Evolutionary conservation across 1,139 yeast species (phyloP), one percentile per base, ranked within the genome.

Genomic region (Kluyveromyces marxianus): DNA sequence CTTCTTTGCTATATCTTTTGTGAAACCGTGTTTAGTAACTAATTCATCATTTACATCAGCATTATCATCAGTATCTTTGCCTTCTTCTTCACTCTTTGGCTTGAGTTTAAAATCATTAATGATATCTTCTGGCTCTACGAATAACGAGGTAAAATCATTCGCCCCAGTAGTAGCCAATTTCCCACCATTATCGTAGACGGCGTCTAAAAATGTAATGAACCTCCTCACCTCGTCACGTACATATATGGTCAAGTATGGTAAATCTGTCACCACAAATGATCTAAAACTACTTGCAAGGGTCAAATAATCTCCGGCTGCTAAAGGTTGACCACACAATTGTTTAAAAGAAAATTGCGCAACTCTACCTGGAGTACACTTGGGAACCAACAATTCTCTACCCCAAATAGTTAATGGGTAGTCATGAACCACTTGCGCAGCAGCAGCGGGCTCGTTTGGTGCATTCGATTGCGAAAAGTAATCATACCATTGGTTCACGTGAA

Each of bases 241-340:
- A 51, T 83, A 75, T 27, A 84, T 74, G 24, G 95, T 81, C 54
- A 92, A 69, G 53, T 81, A 81, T 3, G 98, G 98, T 41, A 92
- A 89, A 60, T 90, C 97, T 0, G 97, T 89, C 37, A 92, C 74
- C 10, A 92, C 79, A 55, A 90, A 84, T 7, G 90, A 77, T 47
- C 79, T 78, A 69, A 81, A 92, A 27, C 80, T 70, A n/a, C 77
- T 74, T 3, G 97, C 95, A 52, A 92, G 68, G 32, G 89, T 81
- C 36, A 92, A 72, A 62, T 92, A 92, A 65, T 92, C 98, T 7
- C 97, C 97, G 0, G 98, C 97, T n/a, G 96, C 89, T 53, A 87
- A 68, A 7, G 95, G 92, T 48, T 74, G 69, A 2, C 95, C 96
- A 65, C 97, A 92, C 36, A 92, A 69, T 61, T 92, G 83, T 41